Evolutionary conservation across 768 basidiomycete genomes (phyloP).

Genomic region (Suillus cothurnatus): DNA sequence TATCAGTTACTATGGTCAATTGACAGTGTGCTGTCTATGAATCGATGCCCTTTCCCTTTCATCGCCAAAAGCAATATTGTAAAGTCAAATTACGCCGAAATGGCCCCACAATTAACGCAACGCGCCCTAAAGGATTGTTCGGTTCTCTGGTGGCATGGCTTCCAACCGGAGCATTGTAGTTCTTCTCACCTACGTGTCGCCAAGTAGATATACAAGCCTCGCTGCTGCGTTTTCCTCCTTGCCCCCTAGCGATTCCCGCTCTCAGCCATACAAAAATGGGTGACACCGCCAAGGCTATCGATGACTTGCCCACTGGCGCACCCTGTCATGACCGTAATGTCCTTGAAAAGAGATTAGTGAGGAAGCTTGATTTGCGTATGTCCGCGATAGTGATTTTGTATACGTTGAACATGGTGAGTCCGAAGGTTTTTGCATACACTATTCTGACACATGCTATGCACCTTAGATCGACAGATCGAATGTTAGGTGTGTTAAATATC

Average conservation of each 20-base stretch:
- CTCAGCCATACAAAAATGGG: background rate
- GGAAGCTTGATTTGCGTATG: conserved; percentile 15
- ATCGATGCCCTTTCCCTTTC: background rate
- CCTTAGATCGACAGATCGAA: conserved; percentile 13
- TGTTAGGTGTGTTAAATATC: background rate
- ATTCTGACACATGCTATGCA: background rate
- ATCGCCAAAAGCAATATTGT: no score
- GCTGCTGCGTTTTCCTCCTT: background rate
- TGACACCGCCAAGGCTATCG: background rate
- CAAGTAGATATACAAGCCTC: background rate
- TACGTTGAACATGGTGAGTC: conserved; percentile 13
- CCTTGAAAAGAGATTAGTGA: conserved; percentile 7
- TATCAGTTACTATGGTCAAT: background rate
- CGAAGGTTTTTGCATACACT: background rate
- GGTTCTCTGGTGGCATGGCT: no score
- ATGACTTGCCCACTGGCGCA: background rate
- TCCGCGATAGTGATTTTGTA: conserved; percentile 12
- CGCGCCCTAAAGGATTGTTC: no score
- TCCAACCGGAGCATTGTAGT: no score
- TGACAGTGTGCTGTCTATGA: background rate
- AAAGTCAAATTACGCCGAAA: no score
- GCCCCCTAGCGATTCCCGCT: background rate
- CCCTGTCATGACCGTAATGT: background rate
- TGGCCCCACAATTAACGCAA: no score
- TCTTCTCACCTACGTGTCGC: no score